Evolutionary conservation across 495 filamentous ascomycete genomes (phyloP).

Genomic region (Emericellopsis terricola): DNA sequence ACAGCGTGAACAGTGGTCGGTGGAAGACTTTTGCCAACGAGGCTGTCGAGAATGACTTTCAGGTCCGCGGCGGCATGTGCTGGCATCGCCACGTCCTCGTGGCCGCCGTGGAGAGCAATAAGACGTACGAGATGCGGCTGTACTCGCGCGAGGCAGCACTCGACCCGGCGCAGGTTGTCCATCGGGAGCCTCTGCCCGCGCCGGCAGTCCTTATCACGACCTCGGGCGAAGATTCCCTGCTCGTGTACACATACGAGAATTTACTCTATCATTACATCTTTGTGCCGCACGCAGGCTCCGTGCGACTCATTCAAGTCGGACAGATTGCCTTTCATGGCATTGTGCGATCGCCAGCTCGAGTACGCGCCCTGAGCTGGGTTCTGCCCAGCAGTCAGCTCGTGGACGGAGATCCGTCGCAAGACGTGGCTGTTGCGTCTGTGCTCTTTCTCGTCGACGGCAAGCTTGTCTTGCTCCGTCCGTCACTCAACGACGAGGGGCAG

Average conservation of each 20-base stretch:
- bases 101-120: slow-evolving; percentile 75
- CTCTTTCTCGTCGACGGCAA: slow-evolving; percentile 93
- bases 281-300: slow-evolving; percentile 40
- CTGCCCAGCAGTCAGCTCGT: slow-evolving; percentile 78
- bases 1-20: slow-evolving; percentile 81
- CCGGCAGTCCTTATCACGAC: slow-evolving; percentile 73
- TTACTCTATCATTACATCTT: slow-evolving; percentile 90
- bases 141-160: slow-evolving; percentile 77
- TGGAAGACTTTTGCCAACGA: slow-evolving; percentile 89
- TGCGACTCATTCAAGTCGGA: slow-evolving; percentile 77
- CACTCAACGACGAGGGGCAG: slow-evolving; percentile 51
- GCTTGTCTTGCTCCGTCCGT: slow-evolving; percentile 79
- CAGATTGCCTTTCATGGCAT: slow-evolving; percentile 96
- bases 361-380: slow-evolving; percentile 90
- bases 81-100: slow-evolving; percentile 96
- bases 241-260: slow-evolving; percentile 96
- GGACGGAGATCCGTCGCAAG: slow-evolving; percentile 87
- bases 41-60: slow-evolving; percentile 70
- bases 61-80: slow-evolving; percentile 89
- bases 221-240: slow-evolving; percentile 81
- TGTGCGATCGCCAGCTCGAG: slow-evolving; percentile 78
- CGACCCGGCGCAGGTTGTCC: slow-evolving; percentile 51
- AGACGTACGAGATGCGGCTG: slow-evolving; percentile 71
- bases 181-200: slow-evolving; percentile 58
- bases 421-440: slow-evolving; percentile 87